phyloP scores from a whole-genome alignment of 1,139 yeast species.

The Candida labiduridarum region DNA sequence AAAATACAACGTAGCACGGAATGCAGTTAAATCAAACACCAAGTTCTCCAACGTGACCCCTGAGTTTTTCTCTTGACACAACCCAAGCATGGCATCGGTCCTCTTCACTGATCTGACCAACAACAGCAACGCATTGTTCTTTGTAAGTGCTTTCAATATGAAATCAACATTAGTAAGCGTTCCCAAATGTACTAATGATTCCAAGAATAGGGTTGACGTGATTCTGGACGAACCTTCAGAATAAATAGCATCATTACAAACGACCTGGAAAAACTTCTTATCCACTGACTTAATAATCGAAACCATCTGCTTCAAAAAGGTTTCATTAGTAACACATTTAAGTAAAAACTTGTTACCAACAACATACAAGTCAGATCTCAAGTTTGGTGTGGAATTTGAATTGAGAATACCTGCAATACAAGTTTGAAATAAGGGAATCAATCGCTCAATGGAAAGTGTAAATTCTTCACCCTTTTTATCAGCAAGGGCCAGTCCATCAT shows the following conservation, averaged over 20 bases:
- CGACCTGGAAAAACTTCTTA: slow-evolving; percentile 60
- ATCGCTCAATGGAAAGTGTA: slow-evolving; percentile 41
- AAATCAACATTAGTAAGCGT: slow-evolving; percentile 53
- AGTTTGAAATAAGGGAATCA: slow-evolving; percentile 71
- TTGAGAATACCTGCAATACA: slow-evolving; percentile 73
- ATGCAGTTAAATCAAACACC: slow-evolving; percentile 73
- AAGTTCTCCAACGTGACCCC: slow-evolving; percentile 53
- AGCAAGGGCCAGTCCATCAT: slow-evolving; percentile 44
- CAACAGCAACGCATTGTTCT: slow-evolving; percentile 65
- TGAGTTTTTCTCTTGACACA: slow-evolving; percentile 32
- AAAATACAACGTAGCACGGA: slow-evolving; percentile 70
- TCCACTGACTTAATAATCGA: slow-evolving; percentile 61
- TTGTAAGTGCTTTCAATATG: slow-evolving; percentile 61
- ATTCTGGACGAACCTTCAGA: slow-evolving; percentile 80
- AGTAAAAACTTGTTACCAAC: slow-evolving; percentile 67
- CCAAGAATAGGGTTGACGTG: slow-evolving; percentile 75
- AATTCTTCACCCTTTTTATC: slow-evolving; percentile 34
- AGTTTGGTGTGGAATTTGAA: slow-evolving; percentile 63
- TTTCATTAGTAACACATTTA: slow-evolving; percentile 45
- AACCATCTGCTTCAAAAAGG: slow-evolving; percentile 47
- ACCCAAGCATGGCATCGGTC: slow-evolving; percentile 63
- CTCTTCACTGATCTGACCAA: slow-evolving; percentile 69
- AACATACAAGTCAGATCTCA: slow-evolving; percentile 80
- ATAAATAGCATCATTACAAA: slow-evolving; percentile 76
- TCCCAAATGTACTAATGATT: slow-evolving; percentile 65